These are phyloP conservation scores for Coemansia guatemalensis DNA, from an alignment of 192 early-diverging fungal genomes.

Conservation along the genomic window DNA sequence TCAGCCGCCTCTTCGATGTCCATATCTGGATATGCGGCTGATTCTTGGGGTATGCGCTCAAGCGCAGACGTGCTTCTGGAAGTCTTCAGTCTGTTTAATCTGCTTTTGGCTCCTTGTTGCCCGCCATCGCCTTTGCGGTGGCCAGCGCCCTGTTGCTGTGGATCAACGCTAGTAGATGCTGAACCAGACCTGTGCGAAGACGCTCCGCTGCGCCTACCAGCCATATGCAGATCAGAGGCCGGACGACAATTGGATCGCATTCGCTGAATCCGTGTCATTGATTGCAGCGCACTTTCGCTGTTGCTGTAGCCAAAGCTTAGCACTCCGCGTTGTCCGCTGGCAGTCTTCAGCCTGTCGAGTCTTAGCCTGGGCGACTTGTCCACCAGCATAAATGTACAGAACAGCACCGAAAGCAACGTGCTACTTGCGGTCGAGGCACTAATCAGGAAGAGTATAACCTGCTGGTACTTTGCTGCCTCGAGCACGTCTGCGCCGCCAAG, in stretches of 20 bases:
- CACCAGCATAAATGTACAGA: conserved; percentile 40
- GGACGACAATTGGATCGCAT: conserved; percentile 41
- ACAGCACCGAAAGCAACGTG: conserved; percentile 51
- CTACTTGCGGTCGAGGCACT: conserved; percentile 69
- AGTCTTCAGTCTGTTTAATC: not conserved
- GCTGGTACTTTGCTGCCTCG: conserved; percentile 79
- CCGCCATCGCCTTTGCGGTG: not conserved
- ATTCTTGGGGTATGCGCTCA: not conserved
- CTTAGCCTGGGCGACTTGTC: conserved; percentile 31
- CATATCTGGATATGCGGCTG: not conserved
- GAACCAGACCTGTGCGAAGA: not conserved
- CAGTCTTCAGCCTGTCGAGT: conserved; percentile 21
- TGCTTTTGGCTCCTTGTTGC: not conserved
- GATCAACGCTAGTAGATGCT: not conserved
- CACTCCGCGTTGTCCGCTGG: not conserved
- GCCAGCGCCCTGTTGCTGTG: not conserved
- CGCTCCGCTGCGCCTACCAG: conserved; percentile 11
- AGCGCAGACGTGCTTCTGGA: conserved; percentile 30
- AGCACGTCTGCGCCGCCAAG: conserved; percentile 79
- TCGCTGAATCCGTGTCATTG: conserved; percentile 22
- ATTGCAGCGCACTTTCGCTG: not conserved
- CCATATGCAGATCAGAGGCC: conserved; percentile 32
- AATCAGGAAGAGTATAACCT: conserved; percentile 88
- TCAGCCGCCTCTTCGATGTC: conserved; percentile 43
- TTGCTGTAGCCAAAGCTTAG: conserved; percentile 3